phyloP scores from a whole-genome alignment of 805 yeast species.

The Zygosaccharomyces bailii region DNA sequence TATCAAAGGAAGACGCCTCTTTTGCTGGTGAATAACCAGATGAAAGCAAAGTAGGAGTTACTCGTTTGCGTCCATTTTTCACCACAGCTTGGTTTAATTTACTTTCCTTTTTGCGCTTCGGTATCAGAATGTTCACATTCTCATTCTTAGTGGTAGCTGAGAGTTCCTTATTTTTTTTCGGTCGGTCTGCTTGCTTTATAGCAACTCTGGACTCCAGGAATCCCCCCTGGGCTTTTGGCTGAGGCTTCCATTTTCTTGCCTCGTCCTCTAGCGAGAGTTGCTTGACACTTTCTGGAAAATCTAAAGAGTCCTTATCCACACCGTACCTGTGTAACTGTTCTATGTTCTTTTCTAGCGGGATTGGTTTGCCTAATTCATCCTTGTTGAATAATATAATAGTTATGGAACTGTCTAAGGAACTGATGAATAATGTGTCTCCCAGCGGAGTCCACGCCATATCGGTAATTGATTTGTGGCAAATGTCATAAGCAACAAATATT shows the following conservation, averaged over 20 bases:
- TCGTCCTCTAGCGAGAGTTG: conserved; percentile 72
- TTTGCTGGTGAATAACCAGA: conserved; percentile 32
- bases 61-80: conserved; percentile 73
- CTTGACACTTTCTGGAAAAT: conserved; percentile 81
- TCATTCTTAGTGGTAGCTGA: conserved; percentile 14
- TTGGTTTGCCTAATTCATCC: conserved; percentile 57
- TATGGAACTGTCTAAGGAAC: conserved; percentile 84
- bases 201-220: conserved; percentile 16
- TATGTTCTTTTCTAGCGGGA: conserved; percentile 64
- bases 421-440: conserved; percentile 67
- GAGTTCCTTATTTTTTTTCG: conserved; percentile 1
- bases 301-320: conserved; percentile 76
- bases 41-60: conserved; percentile 65
- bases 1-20: conserved; percentile 13
- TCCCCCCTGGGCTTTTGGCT: not conserved
- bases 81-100: conserved; percentile 53
- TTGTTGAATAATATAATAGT: conserved; percentile 61
- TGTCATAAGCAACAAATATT: conserved; percentile 71
- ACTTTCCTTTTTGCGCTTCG: conserved; percentile 30
- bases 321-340: conserved; percentile 79
- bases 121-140: conserved; percentile 27
- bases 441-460: conserved; percentile 87
- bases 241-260: conserved; percentile 41
- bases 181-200: conserved; percentile 1
- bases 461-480: conserved; percentile 73